Evolutionary conservation across 2,329 filamentous ascomycete species (phyloP), one percentile per base, ranked within the genome.

Genomic region (Aspergillus sp.): DNA sequence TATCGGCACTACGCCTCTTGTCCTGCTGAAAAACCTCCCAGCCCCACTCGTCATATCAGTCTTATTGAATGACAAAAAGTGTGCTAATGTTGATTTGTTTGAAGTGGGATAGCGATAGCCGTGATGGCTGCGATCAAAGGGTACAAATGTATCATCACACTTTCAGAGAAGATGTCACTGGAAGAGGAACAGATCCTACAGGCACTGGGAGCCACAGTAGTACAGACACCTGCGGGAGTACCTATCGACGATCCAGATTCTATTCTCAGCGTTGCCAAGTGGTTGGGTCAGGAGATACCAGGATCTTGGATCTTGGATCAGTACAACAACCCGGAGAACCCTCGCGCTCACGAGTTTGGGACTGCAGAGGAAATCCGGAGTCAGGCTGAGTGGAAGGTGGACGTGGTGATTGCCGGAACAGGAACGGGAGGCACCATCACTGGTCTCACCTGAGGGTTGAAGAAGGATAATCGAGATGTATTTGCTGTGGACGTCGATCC

Each of bases 301-400:
- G 91, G 93, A 61, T 88, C 88, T n/a, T 88, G 94, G 66, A 95
- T 95, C 58, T 77, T 95, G 48, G 88, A 95, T 66, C 90, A 95
- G 72, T 95, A 95, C 70, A 78, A 79, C 49, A 95, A 95, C 68
- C 64, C 72, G 40, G 83, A 95, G 66, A 95, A 95, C 69, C 90
- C 90, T 36, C 74, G 85, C 12, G 90, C 90, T 3, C 90, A 95
- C 72, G 90, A 95, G 72, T 78, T 78, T 54, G 90, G 90, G 52
- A 95, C 90, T 0, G 90, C 89, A 1, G 84, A 94, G 72, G 90
- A 95, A 74, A 89, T 95, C 43, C 95, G 90, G 86, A 72, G 78
- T 51, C 90, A 95, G 74, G 90, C 86, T 0, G 75, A 76, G 29
- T 88, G 89, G 42, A 84, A 81, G 56, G 75, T 95, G 40, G 85